Percentiles rank a stretch among this genome's conserved stretches.
Evolutionary conservation across 345 rosid species (phyloP).

Genomic region (Pugionium dolabratum): DNA sequence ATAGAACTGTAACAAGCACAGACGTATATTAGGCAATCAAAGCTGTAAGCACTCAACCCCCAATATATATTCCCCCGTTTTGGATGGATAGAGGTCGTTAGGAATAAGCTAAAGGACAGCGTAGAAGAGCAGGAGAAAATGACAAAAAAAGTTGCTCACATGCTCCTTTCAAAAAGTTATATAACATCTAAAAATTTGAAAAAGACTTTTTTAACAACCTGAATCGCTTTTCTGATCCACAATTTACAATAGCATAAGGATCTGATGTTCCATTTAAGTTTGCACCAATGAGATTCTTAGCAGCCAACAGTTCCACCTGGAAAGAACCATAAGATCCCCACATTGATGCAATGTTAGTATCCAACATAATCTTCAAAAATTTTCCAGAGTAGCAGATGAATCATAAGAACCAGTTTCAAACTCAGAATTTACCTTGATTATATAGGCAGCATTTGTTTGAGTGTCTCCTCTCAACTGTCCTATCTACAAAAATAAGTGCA

Average conservation of each 20-base stretch:
- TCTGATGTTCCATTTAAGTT: slow-evolving; percentile 97
- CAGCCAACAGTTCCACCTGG: slow-evolving; percentile 92
- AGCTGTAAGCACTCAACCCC: slow-evolving; percentile 24
- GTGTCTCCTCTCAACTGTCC: slow-evolving; percentile 59
- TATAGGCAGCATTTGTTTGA: slow-evolving; percentile 69
- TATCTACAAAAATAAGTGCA: slow-evolving; percentile 87
- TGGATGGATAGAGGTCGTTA: slow-evolving; percentile 19
- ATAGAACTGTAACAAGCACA: slow-evolving; percentile 67
- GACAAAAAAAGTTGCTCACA: slow-evolving; percentile 26
- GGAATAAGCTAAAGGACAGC: slow-evolving; percentile 17
- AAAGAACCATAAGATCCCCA: slow-evolving; percentile 13
- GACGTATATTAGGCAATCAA: slow-evolving; percentile 3
- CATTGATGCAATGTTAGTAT: slow-evolving; percentile 11
- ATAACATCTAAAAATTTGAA: slow-evolving; percentile 3
- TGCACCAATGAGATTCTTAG: slow-evolving; percentile 96
- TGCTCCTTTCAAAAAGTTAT: slow-evolving; percentile 15
- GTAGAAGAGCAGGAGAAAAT: slow-evolving; percentile 14
- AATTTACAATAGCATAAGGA: slow-evolving; percentile 95
- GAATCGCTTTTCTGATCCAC: slow-evolving; percentile 94
- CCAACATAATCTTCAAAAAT: neutral
- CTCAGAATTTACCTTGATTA: slow-evolving; percentile 37
- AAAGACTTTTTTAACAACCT: slow-evolving; percentile 53
- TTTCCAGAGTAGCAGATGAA: slow-evolving; percentile 6
- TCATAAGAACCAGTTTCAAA: slow-evolving; percentile 6
- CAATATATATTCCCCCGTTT: slow-evolving; percentile 13